Percentiles rank a stretch among this genome's conserved stretches.
These are phyloP conservation scores for Rhynchosporium agropyri DNA, from an alignment of 2,329 filamentous ascomycete genomes.

Conservation along the genomic window DNA sequence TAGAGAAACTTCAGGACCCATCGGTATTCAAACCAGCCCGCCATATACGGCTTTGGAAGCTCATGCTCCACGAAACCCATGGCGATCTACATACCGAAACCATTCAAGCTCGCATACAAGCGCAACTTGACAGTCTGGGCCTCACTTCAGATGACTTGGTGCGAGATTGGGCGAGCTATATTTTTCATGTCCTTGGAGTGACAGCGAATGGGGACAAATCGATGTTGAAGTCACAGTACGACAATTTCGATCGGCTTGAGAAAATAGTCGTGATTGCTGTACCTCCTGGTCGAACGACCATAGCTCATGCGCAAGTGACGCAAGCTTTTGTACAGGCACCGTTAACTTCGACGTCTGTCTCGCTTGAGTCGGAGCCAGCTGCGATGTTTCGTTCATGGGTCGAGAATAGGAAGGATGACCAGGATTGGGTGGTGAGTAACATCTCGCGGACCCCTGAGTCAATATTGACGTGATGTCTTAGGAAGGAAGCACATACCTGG, in stretches of 20 bases:
- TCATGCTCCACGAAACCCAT: slow-evolving; percentile 21
- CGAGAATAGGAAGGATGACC: background rate
- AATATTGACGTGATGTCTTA: background rate
- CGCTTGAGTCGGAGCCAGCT: slow-evolving; percentile 25
- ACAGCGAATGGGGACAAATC: slow-evolving; percentile 6
- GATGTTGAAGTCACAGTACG: slow-evolving; percentile 8
- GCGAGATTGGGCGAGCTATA: slow-evolving; percentile 13
- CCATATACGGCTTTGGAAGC: slow-evolving; percentile 18
- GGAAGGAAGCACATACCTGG: slow-evolving; percentile 21
- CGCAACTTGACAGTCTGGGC: slow-evolving; percentile 12
- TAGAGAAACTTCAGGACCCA: background rate
- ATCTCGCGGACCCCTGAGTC: background rate
- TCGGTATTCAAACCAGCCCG: slow-evolving; percentile 1
- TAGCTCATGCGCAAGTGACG: slow-evolving; percentile 23
- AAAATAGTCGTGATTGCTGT: slow-evolving; percentile 26
- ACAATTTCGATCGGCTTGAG: slow-evolving; percentile 16
- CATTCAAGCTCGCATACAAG: slow-evolving; percentile 13
- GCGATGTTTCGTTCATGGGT: slow-evolving; percentile 27
- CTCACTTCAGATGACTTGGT: slow-evolving; percentile 16
- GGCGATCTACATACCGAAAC: background rate
- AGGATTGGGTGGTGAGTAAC: slow-evolving; percentile 16
- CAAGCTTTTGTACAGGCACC: slow-evolving; percentile 24
- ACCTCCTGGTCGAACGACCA: slow-evolving; percentile 25
- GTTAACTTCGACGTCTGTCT: slow-evolving; percentile 19
- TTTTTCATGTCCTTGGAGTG: background rate